Evolutionary conservation across 192 early-diverging fungal genomes (phyloP), one percentile per base, ranked within the genome.

Genomic region (Rhizophagus prolifer): DNA sequence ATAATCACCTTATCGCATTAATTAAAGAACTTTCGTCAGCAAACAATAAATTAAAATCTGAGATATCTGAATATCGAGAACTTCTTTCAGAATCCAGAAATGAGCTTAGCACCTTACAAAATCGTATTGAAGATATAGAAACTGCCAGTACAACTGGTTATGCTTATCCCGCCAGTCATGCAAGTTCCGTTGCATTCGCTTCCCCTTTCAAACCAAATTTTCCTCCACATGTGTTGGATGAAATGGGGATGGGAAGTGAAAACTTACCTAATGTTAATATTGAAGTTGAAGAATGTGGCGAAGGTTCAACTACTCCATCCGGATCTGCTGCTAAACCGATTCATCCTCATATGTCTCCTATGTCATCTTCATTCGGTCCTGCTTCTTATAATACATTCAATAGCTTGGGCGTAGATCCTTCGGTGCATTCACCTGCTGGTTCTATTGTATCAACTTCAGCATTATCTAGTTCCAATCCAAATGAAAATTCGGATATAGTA

Each of bases 1-100:
- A 80, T 31, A 75, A 83, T 47, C 86, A 89, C 76, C 80, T 89
- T 21, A 85, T 87, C 6, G 79, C 79, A 3, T 61, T 87, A 9
- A 89, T 89, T 62, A 89, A 87, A 75, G 86, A 89, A 70, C 78
- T 89, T 9, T 86, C 84, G 36, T 85, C 85, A 4, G 83, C 87
- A 58, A 89, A 87, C 36, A 82, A 83, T 36, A 89, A 85, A 62
- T 54, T 86, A 26, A 83, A 84, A 38, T 80, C 79, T 0, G 85
- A 87, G 21, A 65, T 87, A 21, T 76, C 80, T 12, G 87, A 89
- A 47, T 87, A 82, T 61, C 76, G 82, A 8, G 87, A 86, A 60
- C 61, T 86, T 58, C 68, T 88, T 14, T 74, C 83, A 34, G 87
- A 88, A 13, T 80, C 82, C 12, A 69, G 81, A 65, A 84, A 82